Percentiles rank a stretch among this genome's conserved stretches.
These are phyloP conservation scores for Backusella macrospora DNA, from an alignment of 192 early-diverging fungal species.

Conservation along the genomic window DNA sequence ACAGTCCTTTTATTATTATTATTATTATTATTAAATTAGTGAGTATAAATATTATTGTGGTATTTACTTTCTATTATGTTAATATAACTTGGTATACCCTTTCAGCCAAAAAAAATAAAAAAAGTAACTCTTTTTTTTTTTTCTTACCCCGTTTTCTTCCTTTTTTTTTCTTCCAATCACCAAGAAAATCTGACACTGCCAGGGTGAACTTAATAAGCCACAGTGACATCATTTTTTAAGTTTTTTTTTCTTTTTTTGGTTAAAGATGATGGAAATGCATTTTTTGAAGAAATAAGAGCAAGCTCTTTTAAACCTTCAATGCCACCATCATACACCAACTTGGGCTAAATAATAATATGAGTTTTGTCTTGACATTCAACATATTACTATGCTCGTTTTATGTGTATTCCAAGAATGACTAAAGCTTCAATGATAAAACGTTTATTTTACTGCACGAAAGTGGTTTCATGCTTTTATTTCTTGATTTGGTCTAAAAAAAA, in stretches of 20 bases:
- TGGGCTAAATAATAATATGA: no score
- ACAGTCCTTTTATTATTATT: not conserved
- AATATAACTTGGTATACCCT: not conserved
- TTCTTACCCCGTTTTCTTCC: not conserved
- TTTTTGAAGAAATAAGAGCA: no score
- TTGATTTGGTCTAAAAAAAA: no score
- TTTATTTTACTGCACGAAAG: no score
- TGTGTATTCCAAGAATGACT: no score
- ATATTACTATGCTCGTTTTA: no score
- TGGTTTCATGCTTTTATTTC: no score
- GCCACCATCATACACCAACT: no score
- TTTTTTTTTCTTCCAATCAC: not conserved
- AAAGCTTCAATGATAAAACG: no score
- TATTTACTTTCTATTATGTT: not conserved
- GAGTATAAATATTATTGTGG: not conserved
- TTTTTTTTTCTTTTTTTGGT: not conserved
- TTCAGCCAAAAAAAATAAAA: constrained; percentile 3
- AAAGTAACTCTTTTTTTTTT: not conserved
- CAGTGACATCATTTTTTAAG: constrained; percentile 9
- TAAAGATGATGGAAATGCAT: no score
- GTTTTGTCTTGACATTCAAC: no score
- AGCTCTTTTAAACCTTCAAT: no score
- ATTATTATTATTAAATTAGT: not conserved
- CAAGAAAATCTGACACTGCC: not conserved
- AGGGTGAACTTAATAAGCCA: constrained; percentile 9